phyloP scores from a whole-genome alignment of 1,139 yeast genomes.

The Saccharomyces pastorianus region DNA sequence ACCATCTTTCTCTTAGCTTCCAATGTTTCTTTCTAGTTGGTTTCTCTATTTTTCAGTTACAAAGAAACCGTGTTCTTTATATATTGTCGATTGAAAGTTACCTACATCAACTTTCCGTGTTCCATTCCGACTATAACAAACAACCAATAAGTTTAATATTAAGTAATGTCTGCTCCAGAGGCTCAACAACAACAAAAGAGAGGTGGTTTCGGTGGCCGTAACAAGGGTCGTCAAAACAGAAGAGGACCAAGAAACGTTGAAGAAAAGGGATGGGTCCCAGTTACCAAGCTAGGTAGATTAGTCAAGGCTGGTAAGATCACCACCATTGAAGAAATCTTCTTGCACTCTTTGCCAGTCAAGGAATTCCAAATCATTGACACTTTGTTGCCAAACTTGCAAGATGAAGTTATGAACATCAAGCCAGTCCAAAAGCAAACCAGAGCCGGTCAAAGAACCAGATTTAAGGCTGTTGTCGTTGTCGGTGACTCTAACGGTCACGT shows the following conservation, averaged over 20 bases:
- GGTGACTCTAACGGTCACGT: conserved; percentile 99
- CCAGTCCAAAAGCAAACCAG: conserved; percentile 99
- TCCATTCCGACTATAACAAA: conserved; percentile 58
- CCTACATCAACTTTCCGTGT: conserved; percentile 87
- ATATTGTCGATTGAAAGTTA: conserved; percentile 77
- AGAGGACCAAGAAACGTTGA: conserved; percentile 72
- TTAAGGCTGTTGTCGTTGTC: conserved; percentile 99
- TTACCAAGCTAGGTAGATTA: conserved; percentile 99
- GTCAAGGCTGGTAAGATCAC: conserved; percentile 98
- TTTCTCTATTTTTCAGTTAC: not conserved
- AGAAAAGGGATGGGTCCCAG: conserved; percentile 99
- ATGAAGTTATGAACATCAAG: conserved; percentile 99
- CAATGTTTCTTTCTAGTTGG: not conserved
- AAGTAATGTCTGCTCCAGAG: conserved; percentile 52
- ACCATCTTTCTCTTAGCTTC: not conserved
- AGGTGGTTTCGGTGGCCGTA: conserved; percentile 63
- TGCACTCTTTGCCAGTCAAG: conserved; percentile 98
- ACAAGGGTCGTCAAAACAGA: conserved; percentile 52
- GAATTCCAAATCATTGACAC: conserved; percentile 98
- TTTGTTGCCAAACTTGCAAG: conserved; percentile 91
- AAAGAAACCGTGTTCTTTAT: not conserved
- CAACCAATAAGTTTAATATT: conserved; percentile 20
- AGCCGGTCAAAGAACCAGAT: conserved; percentile 99
- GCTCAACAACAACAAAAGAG: conserved; percentile 36
- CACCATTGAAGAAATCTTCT: conserved; percentile 95